phyloP scores from a whole-genome alignment of 2,329 filamentous ascomycete genomes.

The Exophiala lecanii-corni region DNA sequence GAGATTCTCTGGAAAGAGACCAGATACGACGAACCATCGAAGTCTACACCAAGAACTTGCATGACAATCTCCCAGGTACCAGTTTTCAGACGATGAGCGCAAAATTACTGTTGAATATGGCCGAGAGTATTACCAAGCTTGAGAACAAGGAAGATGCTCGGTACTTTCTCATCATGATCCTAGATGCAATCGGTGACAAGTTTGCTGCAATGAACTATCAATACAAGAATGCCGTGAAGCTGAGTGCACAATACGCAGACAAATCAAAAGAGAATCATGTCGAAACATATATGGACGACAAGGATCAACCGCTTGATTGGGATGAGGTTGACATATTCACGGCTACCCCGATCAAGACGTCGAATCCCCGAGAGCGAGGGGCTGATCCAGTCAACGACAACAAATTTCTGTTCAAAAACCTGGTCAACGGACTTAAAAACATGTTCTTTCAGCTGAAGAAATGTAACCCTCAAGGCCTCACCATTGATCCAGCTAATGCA shows the following conservation, averaged over 20 bases:
- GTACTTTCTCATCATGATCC: conserved; percentile 92
- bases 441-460: conserved; percentile 91
- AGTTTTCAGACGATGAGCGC: conserved; percentile 99
- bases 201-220: conserved; percentile 97
- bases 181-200: conserved; percentile 97
- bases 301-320: conserved; percentile 80
- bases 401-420: conserved; percentile 94
- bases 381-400: conserved; percentile 92
- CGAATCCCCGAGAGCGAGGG: conserved; percentile 81
- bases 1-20: conserved; percentile 78
- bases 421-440: conserved; percentile 93
- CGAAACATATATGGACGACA: conserved; percentile 81
- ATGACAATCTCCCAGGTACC: conserved; percentile 92
- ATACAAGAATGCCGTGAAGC: conserved; percentile 89
- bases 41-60: conserved; percentile 93
- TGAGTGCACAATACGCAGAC: conserved; percentile 71
- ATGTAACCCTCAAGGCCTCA: conserved; percentile 68
- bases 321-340: conserved; percentile 97
- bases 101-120: conserved; percentile 94
- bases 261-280: conserved; percentile 58
- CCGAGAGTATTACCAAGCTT: conserved; percentile 92
- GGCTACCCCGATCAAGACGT: conserved; percentile 92
- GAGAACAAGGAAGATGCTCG: conserved; percentile 90
- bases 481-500: conserved; percentile 71
- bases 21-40: conserved; percentile 95